phyloP scores from a whole-genome alignment of 2,329 filamentous ascomycete genomes.

The Sporothrix mexicana region DNA sequence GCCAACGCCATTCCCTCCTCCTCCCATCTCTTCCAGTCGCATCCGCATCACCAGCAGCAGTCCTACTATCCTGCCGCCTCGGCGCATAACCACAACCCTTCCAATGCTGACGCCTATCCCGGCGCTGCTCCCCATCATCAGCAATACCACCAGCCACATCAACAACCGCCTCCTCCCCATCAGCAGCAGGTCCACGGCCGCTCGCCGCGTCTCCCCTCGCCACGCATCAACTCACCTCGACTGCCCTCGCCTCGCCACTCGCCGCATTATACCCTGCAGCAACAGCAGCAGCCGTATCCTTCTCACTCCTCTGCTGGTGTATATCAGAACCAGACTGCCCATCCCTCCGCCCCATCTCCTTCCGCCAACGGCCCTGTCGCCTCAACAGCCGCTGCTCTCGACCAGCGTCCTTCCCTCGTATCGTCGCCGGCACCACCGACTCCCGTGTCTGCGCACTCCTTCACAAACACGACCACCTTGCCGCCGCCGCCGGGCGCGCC shows the following conservation, averaged over 20 bases:
- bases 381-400: neutral
- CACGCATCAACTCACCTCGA: neutral
- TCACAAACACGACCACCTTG: slow-evolving; percentile 24
- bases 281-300: slow-evolving; percentile 9
- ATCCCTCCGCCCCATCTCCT: slow-evolving; percentile 35
- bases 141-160: slow-evolving; percentile 38
- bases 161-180: slow-evolving; percentile 20
- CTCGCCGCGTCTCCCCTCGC: slow-evolving; percentile 20
- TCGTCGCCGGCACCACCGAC: slow-evolving; percentile 28
- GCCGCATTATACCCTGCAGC: slow-evolving; percentile 21
- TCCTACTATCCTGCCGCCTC: slow-evolving; percentile 13
- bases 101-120: neutral
- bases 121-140: slow-evolving; percentile 12
- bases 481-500: slow-evolving; percentile 12
- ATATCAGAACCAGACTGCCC: slow-evolving; percentile 35
- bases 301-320: slow-evolving; percentile 37
- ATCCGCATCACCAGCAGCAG: slow-evolving; percentile 39
- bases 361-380: neutral
- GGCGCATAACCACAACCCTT: slow-evolving; percentile 15
- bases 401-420: neutral
- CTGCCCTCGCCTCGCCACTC: slow-evolving; percentile 22
- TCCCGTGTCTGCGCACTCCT: slow-evolving; percentile 30
- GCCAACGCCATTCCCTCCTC: slow-evolving; percentile 35
- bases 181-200: slow-evolving; percentile 18
- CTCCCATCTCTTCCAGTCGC: slow-evolving; percentile 40